Conservation (phyloP, 768 basidiomycete species). For the Favolaschia claudopus region DNA sequence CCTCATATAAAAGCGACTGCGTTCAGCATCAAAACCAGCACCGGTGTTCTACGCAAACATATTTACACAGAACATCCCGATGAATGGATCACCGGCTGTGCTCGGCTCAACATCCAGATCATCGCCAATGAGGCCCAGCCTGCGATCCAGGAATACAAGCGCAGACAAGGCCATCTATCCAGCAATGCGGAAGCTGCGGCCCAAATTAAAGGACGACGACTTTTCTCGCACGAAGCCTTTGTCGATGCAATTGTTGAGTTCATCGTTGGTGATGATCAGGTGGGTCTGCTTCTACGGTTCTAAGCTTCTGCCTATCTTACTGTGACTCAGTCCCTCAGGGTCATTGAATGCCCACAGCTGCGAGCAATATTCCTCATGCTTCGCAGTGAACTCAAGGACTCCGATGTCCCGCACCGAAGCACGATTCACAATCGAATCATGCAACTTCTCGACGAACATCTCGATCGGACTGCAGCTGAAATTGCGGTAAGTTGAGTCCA, state of each 20-base stretch:
- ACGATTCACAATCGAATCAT: constrained; percentile 30
- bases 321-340: not conserved
- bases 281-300: constrained; percentile 21
- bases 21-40: constrained; percentile 11
- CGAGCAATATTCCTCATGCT: constrained; percentile 30
- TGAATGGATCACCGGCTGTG: constrained; percentile 26
- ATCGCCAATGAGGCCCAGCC: constrained; percentile 4
- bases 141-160: not conserved
- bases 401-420: constrained; percentile 39
- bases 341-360: constrained; percentile 23
- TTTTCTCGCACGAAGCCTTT: constrained; percentile 33
- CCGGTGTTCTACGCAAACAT: constrained; percentile 16
- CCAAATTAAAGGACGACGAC: not conserved
- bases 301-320: not conserved
- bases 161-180: not conserved
- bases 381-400: constrained; percentile 36
- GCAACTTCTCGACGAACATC: constrained; percentile 31
- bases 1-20: not conserved
- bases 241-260: constrained; percentile 35
- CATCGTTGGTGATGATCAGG: constrained; percentile 38
- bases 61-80: constrained; percentile 23
- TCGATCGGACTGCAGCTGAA: constrained; percentile 25
- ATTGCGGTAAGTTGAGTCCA: constrained; percentile 14
- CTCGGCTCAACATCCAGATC: constrained; percentile 25
- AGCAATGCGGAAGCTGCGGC: not conserved